Evolutionary conservation across 306 rosid species (phyloP), one percentile per base, ranked within the genome.

Genomic region (Mucuna pruriens): DNA sequence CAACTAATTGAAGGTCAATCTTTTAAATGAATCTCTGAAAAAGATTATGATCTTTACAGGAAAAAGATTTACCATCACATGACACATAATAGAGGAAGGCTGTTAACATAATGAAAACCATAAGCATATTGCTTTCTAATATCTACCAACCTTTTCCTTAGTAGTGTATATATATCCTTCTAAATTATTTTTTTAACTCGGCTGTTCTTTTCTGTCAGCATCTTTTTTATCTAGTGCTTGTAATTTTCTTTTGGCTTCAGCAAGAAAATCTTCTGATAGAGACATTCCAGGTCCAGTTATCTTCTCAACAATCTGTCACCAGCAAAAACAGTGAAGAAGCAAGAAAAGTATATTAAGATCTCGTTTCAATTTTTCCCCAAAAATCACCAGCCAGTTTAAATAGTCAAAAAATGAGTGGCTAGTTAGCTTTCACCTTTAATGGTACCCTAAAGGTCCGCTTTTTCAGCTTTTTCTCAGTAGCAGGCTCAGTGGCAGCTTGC

Each of bases 161-260:
- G 96, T 95, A 40, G 88, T 81, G 11, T 95, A 95, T 80, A 93
- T 90, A 87, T 95, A 95, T 84, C 90, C 96, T 90, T 95, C 99
- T 82, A 95, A 86, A 85, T 89, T 89, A 87, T 95, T 95, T 82
- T 82, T 93, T 95, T 36, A 90, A 81, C 84, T 95, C 99, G 0
- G 99, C 97, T 13, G 99, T 93, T 85, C 92, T 91, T 89, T 91
- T 61, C 99, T 83, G 82, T 95, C 98, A n/a, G 93, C 91, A 78
- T 95, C 99, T 86, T 93, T 91, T 73, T 86, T 57, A 85, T 95
- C 94, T 83, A 95, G 83, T 54, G 88, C 94, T 88, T 95, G 92
- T 84, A 95, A 52, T 76, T 83, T 95, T 67, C 11, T 75, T 83
- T 87, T 95, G 70, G 96, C 98, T 87, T 95, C 94, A 38, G 87